Evolutionary conservation across 257 asterid species (phyloP), one percentile per base, ranked within the genome.

Genomic region (Thymus mandschuricus): DNA sequence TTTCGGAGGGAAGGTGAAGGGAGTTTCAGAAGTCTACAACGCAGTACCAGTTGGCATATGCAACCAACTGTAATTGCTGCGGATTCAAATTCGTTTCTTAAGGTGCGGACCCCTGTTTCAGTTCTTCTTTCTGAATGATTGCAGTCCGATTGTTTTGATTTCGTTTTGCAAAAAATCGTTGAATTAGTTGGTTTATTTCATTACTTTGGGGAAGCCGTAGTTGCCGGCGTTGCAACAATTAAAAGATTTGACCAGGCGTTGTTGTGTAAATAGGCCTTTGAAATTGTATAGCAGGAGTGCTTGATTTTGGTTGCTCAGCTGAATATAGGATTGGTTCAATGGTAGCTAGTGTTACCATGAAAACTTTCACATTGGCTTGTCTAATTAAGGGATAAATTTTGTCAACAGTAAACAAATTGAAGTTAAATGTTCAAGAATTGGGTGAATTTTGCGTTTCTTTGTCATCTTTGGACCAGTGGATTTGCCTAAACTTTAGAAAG

Each of bases 31-130:
- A 76, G 66, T 70, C 69, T 33, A 72, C 75, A 44, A 54, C 69
- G 69, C 69, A 57, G 69, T 70, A 60, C 57, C 70, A 70, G 85
- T 76, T 78, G 64, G 85, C 83, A 81, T 75, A 85, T 85, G 86
- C 87, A 73, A 61, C 78, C 87, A 51, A 68, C 65, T 75, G 79
- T 68, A 68, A 67, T 75, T 51, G 49, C 74, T 34, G 79, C 70
- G 68, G 79, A 68, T 68, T 75, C 70, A 31, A 68, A 75, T 75
- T 75, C 79, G 57, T 68, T 75, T 52, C 15, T 43, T 45, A 75
- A 75, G 79, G 79, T 71, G 74, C 41, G 55, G 45, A 41, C 38
- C 51, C 5, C 11, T 46, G 3, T 1, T 21, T 38, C 41, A 38
- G 6, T 38, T 38, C 41, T 38, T 6, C 8, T 64, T 55, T 38